Percentiles rank a stretch among this genome's conserved stretches.
phyloP scores from a whole-genome alignment of 257 asterid genomes.

The Nicotiana tomentosiformis region DNA sequence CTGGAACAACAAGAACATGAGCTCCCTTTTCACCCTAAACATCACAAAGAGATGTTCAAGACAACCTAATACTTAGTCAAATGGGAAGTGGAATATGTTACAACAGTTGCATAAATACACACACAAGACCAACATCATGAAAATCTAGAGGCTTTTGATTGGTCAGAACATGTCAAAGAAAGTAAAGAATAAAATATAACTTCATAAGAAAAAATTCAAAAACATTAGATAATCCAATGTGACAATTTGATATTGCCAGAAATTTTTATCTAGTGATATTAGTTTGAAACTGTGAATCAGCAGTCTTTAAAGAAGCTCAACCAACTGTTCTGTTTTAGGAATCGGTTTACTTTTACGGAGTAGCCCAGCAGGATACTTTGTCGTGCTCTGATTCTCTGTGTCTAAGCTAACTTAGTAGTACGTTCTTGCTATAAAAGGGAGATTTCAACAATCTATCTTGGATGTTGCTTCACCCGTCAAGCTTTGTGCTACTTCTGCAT shows the following conservation, averaged over 20 bases:
- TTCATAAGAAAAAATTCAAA: neutral
- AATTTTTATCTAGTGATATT: neutral
- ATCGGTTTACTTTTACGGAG: neutral
- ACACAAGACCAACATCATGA: neutral
- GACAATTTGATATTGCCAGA: neutral
- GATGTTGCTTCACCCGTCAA: neutral
- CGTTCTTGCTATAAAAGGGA: neutral
- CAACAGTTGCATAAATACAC: neutral
- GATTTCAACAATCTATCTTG: neutral
- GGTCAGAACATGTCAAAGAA: neutral
- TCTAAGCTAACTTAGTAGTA: neutral
- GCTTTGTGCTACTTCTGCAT: neutral
- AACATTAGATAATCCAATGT: neutral
- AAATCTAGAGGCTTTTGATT: conserved; percentile 1
- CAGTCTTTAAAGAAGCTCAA: neutral
- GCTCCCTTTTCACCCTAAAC: conserved; percentile 91
- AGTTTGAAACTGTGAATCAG: neutral
- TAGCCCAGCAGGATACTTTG: neutral
- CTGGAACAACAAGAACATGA: conserved; percentile 85
- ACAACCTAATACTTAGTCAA: neutral
- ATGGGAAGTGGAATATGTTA: neutral
- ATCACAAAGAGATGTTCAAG: neutral
- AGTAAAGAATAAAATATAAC: neutral
- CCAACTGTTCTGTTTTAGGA: neutral
- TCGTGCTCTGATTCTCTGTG: neutral